Base-by-base conservation (phyloP, 2,329 filamentous ascomycete species). In the Ophiostoma tasmaniense region DNA sequence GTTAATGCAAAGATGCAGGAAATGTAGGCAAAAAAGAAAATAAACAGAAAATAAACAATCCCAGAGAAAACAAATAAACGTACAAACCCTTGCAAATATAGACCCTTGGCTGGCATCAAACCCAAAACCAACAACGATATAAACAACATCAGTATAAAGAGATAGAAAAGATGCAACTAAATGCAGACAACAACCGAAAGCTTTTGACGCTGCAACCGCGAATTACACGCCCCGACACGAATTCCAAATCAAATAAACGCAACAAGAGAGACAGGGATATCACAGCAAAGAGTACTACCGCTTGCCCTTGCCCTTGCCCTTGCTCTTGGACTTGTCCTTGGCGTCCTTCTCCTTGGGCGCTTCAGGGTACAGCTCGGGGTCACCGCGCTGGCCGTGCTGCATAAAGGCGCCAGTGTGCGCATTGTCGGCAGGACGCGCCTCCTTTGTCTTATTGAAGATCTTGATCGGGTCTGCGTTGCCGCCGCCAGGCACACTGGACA, bases 311-410 rank as follows among this genome's bases (percentile, higher is more conserved):
- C 71, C 73, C 71, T 76, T 75, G 28, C 66, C 71, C 66, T 71
- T 70, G 17, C 17, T 20, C 64, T 70, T 70, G 17, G 42, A 30
- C 64, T 70, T 72, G 39, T 81, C 77, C 73, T 87, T 87, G 70
- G 82, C 79, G 74, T 83, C 85, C 50, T 75, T 78, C 50, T 75
- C 78, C 67, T 91, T 89, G 8, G 39, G 28, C 13, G 20, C 14
- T 7, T 91, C 82, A 11, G 85, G 86, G 76, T 89, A 97, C 17
- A 97, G 82, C 61, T 85, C 81, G 77, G 92, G 87, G 75, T 98
- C 94, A 5, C 93, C 94, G 74, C 90, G 91, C 20, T 92, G 92
- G 52, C 94, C 94, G 81, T 96, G 85, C 71, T 89, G 86, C 77
- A 92, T 89, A 74, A 97, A 98, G 74, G 95, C 92, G 5, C 85